These are phyloP conservation scores for Calonectria ilicicola DNA, from an alignment of 2,329 filamentous ascomycete species.

Conservation along the genomic window DNA sequence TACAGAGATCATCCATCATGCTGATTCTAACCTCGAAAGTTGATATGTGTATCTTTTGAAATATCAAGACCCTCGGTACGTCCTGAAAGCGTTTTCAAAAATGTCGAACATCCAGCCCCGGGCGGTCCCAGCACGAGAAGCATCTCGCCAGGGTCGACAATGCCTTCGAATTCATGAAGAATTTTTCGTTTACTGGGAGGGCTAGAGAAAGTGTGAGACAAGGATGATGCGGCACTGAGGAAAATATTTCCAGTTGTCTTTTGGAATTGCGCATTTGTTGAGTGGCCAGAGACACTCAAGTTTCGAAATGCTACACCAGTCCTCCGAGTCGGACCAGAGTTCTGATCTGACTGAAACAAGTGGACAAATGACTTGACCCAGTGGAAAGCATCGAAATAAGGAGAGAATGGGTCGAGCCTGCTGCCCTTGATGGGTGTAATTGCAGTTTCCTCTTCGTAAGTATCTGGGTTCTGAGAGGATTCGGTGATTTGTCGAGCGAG, in stretches of 20 bases:
- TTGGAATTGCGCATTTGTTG: background rate
- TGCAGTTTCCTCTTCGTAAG: background rate
- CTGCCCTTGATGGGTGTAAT: background rate
- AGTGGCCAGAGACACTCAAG: constrained; percentile 6
- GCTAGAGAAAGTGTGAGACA: background rate
- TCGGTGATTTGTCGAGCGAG: background rate
- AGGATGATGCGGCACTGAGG: background rate
- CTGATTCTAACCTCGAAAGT: constrained; percentile 60
- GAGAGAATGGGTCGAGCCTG: background rate
- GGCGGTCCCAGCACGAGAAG: constrained; percentile 63
- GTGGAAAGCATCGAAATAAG: background rate
- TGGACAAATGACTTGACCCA: constrained; percentile 5
- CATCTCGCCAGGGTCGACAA: constrained; percentile 44
- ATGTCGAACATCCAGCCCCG: constrained; percentile 64
- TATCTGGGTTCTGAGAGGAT: background rate
- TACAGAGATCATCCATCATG: too few species aligned
- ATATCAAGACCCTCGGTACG: constrained; percentile 57
- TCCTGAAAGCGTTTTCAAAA: constrained; percentile 67
- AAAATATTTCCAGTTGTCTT: constrained; percentile 9
- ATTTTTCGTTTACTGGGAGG: constrained; percentile 30
- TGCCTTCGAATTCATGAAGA: constrained; percentile 42
- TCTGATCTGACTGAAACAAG: background rate
- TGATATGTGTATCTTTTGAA: constrained; percentile 49
- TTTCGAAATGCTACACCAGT: constrained; percentile 5
- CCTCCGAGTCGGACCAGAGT: background rate